phyloP scores from a whole-genome alignment of 169 alveolate genomes.

The Cryptosporidium parvum region DNA sequence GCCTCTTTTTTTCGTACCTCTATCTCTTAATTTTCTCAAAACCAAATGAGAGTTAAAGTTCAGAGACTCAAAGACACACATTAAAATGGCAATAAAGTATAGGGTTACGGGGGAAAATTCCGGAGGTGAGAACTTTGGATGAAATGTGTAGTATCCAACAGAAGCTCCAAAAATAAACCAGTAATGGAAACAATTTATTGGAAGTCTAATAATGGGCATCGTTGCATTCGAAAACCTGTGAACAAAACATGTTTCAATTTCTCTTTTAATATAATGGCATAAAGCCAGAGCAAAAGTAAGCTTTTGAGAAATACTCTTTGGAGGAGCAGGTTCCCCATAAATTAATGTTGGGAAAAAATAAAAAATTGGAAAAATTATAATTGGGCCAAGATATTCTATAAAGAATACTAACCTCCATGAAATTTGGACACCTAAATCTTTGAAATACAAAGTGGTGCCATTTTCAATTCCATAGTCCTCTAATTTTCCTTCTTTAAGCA shows the following conservation, averaged over 20 bases:
- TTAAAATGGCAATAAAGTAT: slow-evolving; percentile 78
- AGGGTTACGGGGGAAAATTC: slow-evolving; percentile 77
- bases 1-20: slow-evolving; percentile 93
- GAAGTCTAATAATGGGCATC: slow-evolving; percentile 95
- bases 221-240: slow-evolving; percentile 97
- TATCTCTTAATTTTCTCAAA: slow-evolving; percentile 92
- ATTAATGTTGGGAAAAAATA: slow-evolving; percentile 87
- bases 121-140: slow-evolving; percentile 91
- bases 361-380: slow-evolving; percentile 92
- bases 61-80: slow-evolving; percentile 90
- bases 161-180: slow-evolving; percentile 94
- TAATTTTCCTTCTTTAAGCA: slow-evolving; percentile 69
- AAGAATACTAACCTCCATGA: slow-evolving; percentile 96
- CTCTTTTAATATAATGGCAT: slow-evolving; percentile 96
- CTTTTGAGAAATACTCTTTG: slow-evolving; percentile 77
- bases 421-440: slow-evolving; percentile 94
- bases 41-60: slow-evolving; percentile 94
- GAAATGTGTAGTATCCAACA: slow-evolving; percentile 93
- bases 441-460: slow-evolving; percentile 84
- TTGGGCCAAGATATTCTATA: slow-evolving; percentile 98
- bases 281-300: slow-evolving; percentile 89
- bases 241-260: slow-evolving; percentile 95
- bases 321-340: slow-evolving; percentile 82
- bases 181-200: slow-evolving; percentile 95
- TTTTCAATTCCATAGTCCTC: slow-evolving; percentile 82